Conservation (phyloP, 352 stramenopile genomes). For the Pythium coloratum region DNA sequence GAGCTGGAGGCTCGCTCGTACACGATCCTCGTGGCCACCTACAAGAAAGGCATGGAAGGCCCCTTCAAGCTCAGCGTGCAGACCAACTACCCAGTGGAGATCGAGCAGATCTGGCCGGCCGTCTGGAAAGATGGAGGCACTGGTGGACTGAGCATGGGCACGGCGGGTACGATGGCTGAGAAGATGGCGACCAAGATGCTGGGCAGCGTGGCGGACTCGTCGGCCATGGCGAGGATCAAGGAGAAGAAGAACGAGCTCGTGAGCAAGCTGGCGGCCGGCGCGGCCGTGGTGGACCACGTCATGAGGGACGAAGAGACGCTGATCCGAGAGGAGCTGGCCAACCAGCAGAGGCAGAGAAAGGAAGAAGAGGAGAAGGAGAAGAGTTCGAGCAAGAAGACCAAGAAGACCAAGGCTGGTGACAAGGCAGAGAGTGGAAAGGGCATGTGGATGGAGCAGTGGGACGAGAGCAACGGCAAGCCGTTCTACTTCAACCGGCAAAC, state of each 20-base stretch:
- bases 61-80: slow-evolving; percentile 85
- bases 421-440: background rate
- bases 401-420: slow-evolving; percentile 10
- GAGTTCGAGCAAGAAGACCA: slow-evolving; percentile 30
- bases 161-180: slow-evolving; percentile 40
- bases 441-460: slow-evolving; percentile 79
- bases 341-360: slow-evolving; percentile 42
- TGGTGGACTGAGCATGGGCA: background rate
- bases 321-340: slow-evolving; percentile 56
- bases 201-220: slow-evolving; percentile 60
- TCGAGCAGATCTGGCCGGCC: slow-evolving; percentile 81
- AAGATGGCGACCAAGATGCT: slow-evolving; percentile 68
- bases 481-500: slow-evolving; percentile 91
- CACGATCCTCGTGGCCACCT: slow-evolving; percentile 85
- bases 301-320: slow-evolving; percentile 66
- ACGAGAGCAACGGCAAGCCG: slow-evolving; percentile 66
- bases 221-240: slow-evolving; percentile 45
- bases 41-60: slow-evolving; percentile 89
- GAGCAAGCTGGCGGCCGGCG: slow-evolving; percentile 61
- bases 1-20: slow-evolving; percentile 79
- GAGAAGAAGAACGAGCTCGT: slow-evolving; percentile 78
- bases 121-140: slow-evolving; percentile 58
- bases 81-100: slow-evolving; percentile 80
- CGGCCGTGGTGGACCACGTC: slow-evolving; percentile 63
- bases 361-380: slow-evolving; percentile 23